Base-by-base conservation (phyloP, 106 monocot species). In the Iris macrosiphon region DNA sequence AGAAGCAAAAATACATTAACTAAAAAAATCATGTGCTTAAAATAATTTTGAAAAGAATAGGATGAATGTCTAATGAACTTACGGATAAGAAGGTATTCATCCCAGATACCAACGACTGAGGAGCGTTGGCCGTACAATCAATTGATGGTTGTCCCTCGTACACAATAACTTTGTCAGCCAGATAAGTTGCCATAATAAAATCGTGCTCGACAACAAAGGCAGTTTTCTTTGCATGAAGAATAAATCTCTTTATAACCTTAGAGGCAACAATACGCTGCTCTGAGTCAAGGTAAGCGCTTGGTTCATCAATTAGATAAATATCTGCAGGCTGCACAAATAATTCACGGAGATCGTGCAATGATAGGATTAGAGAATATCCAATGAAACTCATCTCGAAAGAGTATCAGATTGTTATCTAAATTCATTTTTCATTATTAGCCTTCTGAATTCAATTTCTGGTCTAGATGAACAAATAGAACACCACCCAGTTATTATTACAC, bases 191-290 rank as follows among this genome's bases (percentile, higher is more conserved):
- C 98, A 98, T 91, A 62, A 98, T 91, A 43, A 98, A 91, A 61
- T 98, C 98, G 45, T 98, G 98, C 62, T 98, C 98, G 26, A 98
- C 98, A 15, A 98, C 78, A 65, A 98, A 98, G 25, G 98, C 98
- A 28, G 98, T 98, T 72, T 98, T 98, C 83, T 91, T 98, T 49
- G 83, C 83, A 68, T 98, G 98, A 50, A 98, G 91, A 29, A 98
- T 98, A 45, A 87, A 98, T 55, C 90, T 80, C 70, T 98, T 98
- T 47, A 98, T 98, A 29, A 98, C 91, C 64, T 98, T 98, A 49
- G 98, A 72, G 24, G 98, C 91, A 70, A 98, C 77, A 64, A 98
- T 91, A 68, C 98, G 91, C 52, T 98, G 98, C 52, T 98, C 98
- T 31, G 98, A 98, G 61, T 98, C 98, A 20, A 98, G 83, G 60